A percentile compares a stretch with the other conserved stretches of the same genome.
Conservation (phyloP, 345 rosid genomes). For the Theobroma cacao region DNA sequence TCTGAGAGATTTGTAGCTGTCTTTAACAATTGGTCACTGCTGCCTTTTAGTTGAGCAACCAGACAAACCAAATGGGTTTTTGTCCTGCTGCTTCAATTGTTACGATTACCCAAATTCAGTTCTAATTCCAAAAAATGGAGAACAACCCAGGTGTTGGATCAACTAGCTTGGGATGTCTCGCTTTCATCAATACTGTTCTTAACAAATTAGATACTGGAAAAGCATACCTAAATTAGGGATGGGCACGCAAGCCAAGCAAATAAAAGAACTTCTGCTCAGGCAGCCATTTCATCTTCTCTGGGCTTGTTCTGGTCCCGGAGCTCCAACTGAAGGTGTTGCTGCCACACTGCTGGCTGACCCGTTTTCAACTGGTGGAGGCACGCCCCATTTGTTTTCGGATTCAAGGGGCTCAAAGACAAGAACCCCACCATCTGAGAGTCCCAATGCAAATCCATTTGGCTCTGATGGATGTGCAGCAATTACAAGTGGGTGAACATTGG, state of each 20-base stretch:
- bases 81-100: neutral
- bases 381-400: constrained; percentile 94
- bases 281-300: constrained; percentile 56
- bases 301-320: constrained; percentile 77
- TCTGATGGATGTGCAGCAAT: constrained; percentile 97
- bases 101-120: neutral
- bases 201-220: neutral
- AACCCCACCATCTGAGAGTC: constrained; percentile 94
- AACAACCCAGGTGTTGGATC: neutral
- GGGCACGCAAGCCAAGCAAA: constrained; percentile 46
- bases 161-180: neutral
- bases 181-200: neutral
- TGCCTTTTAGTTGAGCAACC: neutral
- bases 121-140: neutral
- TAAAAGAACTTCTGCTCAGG: constrained; percentile 40
- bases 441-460: constrained; percentile 84
- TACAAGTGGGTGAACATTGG: constrained; percentile 83
- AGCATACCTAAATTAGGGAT: constrained; percentile 39
- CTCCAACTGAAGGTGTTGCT: constrained; percentile 64
- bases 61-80: neutral
- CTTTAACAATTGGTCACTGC: neutral
- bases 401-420: constrained; percentile 93
- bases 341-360: constrained; percentile 69
- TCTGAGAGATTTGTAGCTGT: neutral
- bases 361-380: constrained; percentile 83